A percentile compares a stretch with the other conserved stretches of the same genome.
Conservation (phyloP, 164 flowering plant genomes). For the Vitis labrusca region DNA sequence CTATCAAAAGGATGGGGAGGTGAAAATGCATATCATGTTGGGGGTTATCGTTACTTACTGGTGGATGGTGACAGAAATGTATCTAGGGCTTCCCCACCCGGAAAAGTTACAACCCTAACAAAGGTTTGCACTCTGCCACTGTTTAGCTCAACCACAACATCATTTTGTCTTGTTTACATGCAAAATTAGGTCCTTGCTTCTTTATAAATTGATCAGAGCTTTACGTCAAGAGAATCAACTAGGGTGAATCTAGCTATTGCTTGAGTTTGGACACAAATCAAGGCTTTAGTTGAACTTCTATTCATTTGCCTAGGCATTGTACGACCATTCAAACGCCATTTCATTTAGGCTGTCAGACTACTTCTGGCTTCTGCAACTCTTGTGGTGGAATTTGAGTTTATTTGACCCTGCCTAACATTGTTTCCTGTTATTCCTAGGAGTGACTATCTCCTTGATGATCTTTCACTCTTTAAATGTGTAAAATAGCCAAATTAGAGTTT, state of each 20-base stretch:
- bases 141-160: not conserved
- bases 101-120: conserved; percentile 83
- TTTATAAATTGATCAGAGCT: not conserved
- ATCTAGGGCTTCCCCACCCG: conserved; percentile 94
- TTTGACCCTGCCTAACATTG: no score
- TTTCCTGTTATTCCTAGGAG: no score
- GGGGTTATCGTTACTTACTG: conserved; percentile 89
- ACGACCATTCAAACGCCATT: no score
- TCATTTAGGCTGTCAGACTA: no score
- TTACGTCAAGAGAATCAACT: not conserved
- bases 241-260: not conserved
- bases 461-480: no score
- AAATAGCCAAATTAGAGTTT: no score
- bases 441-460: no score
- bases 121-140: conserved; percentile 53
- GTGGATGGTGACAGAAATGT: conserved; percentile 67
- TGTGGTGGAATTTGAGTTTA: no score
- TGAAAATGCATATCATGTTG: conserved; percentile 96
- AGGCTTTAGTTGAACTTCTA: no score
- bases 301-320: no score
- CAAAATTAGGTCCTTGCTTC: not conserved
- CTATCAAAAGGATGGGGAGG: conserved; percentile 98
- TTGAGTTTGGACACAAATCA: no score
- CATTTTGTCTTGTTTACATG: not conserved
- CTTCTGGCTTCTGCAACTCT: no score